Base-by-base conservation (phyloP, 257 asterid species). In the Marsdenia floribunda region DNA sequence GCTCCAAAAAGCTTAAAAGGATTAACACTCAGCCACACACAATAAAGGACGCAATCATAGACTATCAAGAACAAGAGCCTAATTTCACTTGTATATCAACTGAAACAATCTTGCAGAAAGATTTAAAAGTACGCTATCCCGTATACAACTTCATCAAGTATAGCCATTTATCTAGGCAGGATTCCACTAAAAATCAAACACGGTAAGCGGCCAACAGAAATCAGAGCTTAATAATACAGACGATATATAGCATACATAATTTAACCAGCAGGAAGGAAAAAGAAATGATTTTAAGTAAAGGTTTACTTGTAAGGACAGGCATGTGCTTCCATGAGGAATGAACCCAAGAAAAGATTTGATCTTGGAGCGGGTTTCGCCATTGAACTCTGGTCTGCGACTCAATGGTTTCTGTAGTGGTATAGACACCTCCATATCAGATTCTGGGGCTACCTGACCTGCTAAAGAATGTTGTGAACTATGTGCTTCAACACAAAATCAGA, bases 291-390 rank as follows among this genome's bases (percentile, higher is more conserved):
- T 54, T 47, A 52, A 35, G 61, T 68, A 47, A 60, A 67, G 26
- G 33, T 29, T 79, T 91, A 88, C 97, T 61, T 84, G 91, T 70
- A 75, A 65, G 3, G 76, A 78, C 49, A 75, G 66, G 74, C 67
- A 53, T 21, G 90, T 69, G 79, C 75, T 75, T 83, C 91, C 92
- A 81, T 73, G 88, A 73, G 93, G 91, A 52, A 75, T 67, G 76
- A 90, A 83, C 24, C 97, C 93, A 33, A 84, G 26, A 79, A 87
- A 85, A 60, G 95, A 88, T 79, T 84, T 87, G 80, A 86, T 86
- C 92, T 85, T 87, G 80, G 78, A 57, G 61, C 78, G 85, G 47
- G 81, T 70, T 75, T 80, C 72, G 75, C 72, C 71, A 37, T 71
- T 61, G 40, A 66, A 57, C 75, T 71, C 73, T 46, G 81, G 76